phyloP scores from a whole-genome alignment of 208 protist species.

The Spongospora subterranea region DNA sequence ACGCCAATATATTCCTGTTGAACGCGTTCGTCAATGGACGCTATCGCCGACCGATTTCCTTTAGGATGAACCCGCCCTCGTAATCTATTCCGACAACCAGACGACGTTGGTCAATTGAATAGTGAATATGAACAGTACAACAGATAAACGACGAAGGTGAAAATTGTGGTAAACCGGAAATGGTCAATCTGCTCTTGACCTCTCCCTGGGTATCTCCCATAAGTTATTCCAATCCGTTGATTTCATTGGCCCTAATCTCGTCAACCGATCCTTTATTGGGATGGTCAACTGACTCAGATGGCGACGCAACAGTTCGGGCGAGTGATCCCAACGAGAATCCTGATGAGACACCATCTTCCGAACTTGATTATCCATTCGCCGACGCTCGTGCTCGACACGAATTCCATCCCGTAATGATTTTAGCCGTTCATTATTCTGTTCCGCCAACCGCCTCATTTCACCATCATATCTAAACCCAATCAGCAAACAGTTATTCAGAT shows the following conservation, averaged over 20 bases:
- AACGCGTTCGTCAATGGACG: not conserved
- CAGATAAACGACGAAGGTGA: not conserved
- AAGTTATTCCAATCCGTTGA: not conserved
- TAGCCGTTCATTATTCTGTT: no score
- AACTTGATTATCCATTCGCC: not conserved
- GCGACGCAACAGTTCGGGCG: no score
- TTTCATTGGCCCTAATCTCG: no score
- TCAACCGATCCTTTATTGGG: no score
- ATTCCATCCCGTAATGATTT: not conserved
- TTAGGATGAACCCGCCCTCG: not conserved
- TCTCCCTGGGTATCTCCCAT: not conserved
- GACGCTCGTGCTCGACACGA: not conserved
- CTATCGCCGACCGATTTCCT: not conserved
- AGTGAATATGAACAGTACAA: no score
- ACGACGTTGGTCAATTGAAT: no score
- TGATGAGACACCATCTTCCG: not conserved
- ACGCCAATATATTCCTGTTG: not conserved
- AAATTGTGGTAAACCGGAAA: not conserved
- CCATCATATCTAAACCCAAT: no score
- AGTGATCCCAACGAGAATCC: not conserved
- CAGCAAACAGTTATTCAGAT: no score
- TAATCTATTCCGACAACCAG: not conserved
- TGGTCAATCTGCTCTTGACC: no score
- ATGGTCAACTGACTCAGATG: no score
- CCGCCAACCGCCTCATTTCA: no score